phyloP scores from a whole-genome alignment of 1,284 basidiomycete genomes.

The Heterobasidion annosum region DNA sequence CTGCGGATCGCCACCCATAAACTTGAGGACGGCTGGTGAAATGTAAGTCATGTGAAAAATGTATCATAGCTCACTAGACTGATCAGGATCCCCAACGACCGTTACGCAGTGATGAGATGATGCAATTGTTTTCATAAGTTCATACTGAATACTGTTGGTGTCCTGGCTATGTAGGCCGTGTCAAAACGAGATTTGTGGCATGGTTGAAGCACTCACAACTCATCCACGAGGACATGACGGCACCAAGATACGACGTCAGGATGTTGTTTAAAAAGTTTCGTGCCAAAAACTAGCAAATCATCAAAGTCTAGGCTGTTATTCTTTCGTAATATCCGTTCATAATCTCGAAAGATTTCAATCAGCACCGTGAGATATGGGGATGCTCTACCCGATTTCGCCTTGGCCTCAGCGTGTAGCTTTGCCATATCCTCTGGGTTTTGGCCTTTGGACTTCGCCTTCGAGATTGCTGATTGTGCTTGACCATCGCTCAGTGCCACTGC shows the following conservation, averaged over 20 bases:
- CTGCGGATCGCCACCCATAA: constrained; percentile 87
- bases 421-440: constrained; percentile 40
- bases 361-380: constrained; percentile 25
- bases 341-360: constrained; percentile 57
- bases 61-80: constrained; percentile 52
- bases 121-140: constrained; percentile 74
- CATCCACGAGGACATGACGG: constrained; percentile 80
- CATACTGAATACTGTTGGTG: constrained; percentile 82
- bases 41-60: not conserved
- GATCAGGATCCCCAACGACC: constrained; percentile 90
- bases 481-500: constrained; percentile 55
- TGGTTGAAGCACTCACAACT: constrained; percentile 51
- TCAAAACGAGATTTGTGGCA: not conserved
- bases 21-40: constrained; percentile 29
- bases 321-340: constrained; percentile 53
- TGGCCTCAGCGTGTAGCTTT: constrained; percentile 11
- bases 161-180: constrained; percentile 52
- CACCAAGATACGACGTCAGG: constrained; percentile 54
- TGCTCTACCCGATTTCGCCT: constrained; percentile 7
- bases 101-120: constrained; percentile 52
- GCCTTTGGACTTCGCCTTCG: constrained; percentile 75
- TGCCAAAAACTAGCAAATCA: constrained; percentile 74
- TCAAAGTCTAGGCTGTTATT: constrained; percentile 85
- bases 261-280: constrained; percentile 59
- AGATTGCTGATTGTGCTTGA: constrained; percentile 58